Evolutionary conservation across 208 protist species (phyloP), one percentile per base, ranked within the genome.

Genomic region (Phytomonas sp.): DNA sequence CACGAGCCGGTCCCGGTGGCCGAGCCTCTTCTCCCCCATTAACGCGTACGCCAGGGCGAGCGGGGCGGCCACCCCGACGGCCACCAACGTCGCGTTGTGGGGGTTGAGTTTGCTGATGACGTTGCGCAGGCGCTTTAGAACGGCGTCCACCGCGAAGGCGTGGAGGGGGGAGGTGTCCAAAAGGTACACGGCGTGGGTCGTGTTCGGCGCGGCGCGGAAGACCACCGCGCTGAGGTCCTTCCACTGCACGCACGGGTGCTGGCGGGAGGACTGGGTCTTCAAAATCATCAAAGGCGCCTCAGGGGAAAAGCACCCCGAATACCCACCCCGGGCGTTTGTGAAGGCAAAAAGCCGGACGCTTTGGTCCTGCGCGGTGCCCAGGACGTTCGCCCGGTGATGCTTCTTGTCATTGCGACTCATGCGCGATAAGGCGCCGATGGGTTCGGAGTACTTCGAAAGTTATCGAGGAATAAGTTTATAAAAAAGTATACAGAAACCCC

Each of bases 331-430:
- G 11, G 75, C 75, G 76, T 93, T 95, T 29, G 86, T 68, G 62
- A 93, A 95, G 52, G 86, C 87, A 69, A 89, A 95, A 40, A 93
- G 76, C 6, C 84, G 85, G 40, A 88, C 84, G 29, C 73, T 72
- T 31, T 64, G 73, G 68, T 93, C 90, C 37, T 78, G 78, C 7
- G 71, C 64, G 0, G 84, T 93, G 66, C 89, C 85, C 2, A 92
- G 66, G 10, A 92, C 75, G 32, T 73, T 62, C 63, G 83, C 76
- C 66, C 80, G 83, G 65, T 92, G 80, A 1, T 80, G 69, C 30
- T 80, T 76, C 77, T 93, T 95, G 56, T 95, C 90, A 16, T 73
- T 12, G 14, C 86, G 81, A 68, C 86, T 92, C 87, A 92, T 92
- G 33, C 0, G 19, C n/a, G 59, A 6, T 6, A 37, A 26, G 2